These are phyloP conservation scores for Heterobasidion parviporum DNA, from an alignment of 1,284 basidiomycete species.

Conservation along the genomic window DNA sequence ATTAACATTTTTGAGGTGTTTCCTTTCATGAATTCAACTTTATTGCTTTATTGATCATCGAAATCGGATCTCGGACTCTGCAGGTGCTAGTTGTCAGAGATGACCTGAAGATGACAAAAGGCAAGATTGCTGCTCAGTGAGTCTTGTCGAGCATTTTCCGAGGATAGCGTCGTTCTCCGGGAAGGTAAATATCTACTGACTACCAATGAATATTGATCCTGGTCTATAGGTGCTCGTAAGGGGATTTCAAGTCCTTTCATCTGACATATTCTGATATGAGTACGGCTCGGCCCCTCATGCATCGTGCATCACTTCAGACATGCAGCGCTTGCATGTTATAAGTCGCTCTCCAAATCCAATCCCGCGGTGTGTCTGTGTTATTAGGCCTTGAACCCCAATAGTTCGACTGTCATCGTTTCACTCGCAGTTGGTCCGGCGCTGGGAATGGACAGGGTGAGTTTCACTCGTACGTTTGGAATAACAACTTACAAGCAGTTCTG, in stretches of 20 bases:
- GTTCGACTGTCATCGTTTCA: too few relatives aligned
- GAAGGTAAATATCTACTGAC: neutral
- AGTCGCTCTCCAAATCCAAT: conserved; percentile 65
- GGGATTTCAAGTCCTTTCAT: conserved; percentile 1
- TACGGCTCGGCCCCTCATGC: neutral
- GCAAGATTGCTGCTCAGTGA: conserved; percentile 68
- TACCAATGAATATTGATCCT: neutral
- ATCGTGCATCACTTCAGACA: conserved; percentile 47
- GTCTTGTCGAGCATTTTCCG: conserved; percentile 15
- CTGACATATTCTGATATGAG: neutral
- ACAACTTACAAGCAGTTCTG: neutral
- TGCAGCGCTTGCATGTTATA: conserved; percentile 88
- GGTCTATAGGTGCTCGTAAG: conserved; percentile 46
- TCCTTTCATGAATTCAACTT: too few relatives aligned
- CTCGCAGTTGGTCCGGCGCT: conserved; percentile 62
- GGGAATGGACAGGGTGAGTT: conserved; percentile 53
- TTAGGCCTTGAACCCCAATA: too few relatives aligned
- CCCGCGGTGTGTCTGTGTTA: conserved; percentile 39
- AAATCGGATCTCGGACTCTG: neutral
- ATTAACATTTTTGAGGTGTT: too few relatives aligned
- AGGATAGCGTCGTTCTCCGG: neutral
- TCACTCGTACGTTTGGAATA: neutral
- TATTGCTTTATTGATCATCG: neutral
- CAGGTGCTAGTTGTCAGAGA: conserved; percentile 69
- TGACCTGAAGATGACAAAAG: conserved; percentile 55